Evolutionary conservation across 2,329 filamentous ascomycete species (phyloP).

Genomic region (Apiospora saccharicola): DNA sequence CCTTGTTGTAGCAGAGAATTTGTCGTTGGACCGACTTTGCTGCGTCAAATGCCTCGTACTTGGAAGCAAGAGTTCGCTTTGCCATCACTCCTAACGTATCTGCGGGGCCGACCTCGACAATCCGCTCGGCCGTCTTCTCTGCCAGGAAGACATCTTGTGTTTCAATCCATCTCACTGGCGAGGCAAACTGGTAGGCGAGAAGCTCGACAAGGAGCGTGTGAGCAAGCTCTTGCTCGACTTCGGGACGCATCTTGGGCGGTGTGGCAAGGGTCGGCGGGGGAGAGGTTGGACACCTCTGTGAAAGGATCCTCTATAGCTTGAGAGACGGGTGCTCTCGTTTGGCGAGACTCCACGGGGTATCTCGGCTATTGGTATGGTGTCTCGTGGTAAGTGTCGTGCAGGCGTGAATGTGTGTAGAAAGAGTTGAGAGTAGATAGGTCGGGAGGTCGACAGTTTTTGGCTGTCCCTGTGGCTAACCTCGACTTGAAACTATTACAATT

Average conservation of each 20-base stretch:
- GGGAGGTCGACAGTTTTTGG: not conserved
- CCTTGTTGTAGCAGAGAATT: slow-evolving; percentile 99
- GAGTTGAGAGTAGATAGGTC: not conserved
- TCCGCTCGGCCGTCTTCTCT: slow-evolving; percentile 93
- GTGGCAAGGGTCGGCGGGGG: slow-evolving; percentile 30
- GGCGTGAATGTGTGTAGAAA: slow-evolving; percentile 1
- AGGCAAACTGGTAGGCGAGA: slow-evolving; percentile 98
- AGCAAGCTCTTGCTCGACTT: slow-evolving; percentile 98
- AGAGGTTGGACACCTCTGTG: slow-evolving; percentile 25
- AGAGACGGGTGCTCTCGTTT: slow-evolving; percentile 25
- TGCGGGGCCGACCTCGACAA: slow-evolving; percentile 96
- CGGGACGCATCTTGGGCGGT: slow-evolving; percentile 81
- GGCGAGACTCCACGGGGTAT: slow-evolving; percentile 26
- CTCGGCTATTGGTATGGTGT: slow-evolving; percentile 23
- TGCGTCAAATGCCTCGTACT: slow-evolving; percentile 98
- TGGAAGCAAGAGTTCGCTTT: slow-evolving; percentile 91
- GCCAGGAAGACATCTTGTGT: slow-evolving; percentile 99
- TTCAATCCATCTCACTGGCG: slow-evolving; percentile 99
- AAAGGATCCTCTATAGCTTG: slow-evolving; percentile 22
- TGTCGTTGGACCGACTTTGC: slow-evolving; percentile 95
- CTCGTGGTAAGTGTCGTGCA: slow-evolving; percentile 15
- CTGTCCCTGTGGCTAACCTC: slow-evolving; percentile 13
- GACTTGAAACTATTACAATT: slow-evolving; percentile 21
- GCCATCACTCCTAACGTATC: slow-evolving; percentile 98
- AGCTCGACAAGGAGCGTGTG: slow-evolving; percentile 98